A percentile compares a stretch with the other conserved stretches of the same genome.
Conservation (phyloP, 805 yeast species). For the Monosporozyma unispora region DNA sequence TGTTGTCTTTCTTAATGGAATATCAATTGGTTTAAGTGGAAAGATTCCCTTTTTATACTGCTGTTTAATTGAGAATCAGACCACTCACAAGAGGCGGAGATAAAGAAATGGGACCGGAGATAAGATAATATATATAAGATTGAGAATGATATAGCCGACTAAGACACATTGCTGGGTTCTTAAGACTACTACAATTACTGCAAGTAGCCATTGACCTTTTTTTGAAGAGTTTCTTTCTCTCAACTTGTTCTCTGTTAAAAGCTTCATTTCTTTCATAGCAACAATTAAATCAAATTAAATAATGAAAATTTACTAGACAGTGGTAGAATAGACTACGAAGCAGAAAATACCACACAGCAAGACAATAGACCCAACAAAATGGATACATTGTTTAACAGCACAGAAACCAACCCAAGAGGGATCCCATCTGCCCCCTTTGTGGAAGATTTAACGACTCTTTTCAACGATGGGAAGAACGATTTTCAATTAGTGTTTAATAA, state of each 20-base stretch:
- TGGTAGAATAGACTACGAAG: background rate
- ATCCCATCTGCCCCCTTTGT: constrained; percentile 95
- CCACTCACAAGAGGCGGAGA: background rate
- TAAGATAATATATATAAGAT: background rate
- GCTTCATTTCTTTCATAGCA: too few relatives aligned
- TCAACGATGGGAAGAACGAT: constrained; percentile 50
- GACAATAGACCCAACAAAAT: constrained; percentile 7
- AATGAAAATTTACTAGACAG: background rate
- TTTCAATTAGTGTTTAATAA: constrained; percentile 60
- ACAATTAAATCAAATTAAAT: background rate
- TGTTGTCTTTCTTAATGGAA: too few relatives aligned
- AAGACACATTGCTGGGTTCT: too few relatives aligned
- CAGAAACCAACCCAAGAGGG: constrained; percentile 77
- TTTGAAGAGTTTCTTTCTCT: too few relatives aligned
- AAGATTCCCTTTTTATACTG: background rate
- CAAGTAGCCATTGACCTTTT: too few relatives aligned
- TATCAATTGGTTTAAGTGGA: too few relatives aligned
- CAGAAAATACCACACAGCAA: background rate
- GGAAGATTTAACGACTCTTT: constrained; percentile 67
- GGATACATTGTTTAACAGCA: constrained; percentile 37
- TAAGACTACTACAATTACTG: too few relatives aligned
- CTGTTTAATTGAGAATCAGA: background rate
- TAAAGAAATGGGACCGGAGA: background rate
- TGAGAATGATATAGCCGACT: too few relatives aligned
- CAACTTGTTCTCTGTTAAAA: too few relatives aligned